Conservation (phyloP, 306 rosid genomes). For the Calophaca sinica region DNA sequence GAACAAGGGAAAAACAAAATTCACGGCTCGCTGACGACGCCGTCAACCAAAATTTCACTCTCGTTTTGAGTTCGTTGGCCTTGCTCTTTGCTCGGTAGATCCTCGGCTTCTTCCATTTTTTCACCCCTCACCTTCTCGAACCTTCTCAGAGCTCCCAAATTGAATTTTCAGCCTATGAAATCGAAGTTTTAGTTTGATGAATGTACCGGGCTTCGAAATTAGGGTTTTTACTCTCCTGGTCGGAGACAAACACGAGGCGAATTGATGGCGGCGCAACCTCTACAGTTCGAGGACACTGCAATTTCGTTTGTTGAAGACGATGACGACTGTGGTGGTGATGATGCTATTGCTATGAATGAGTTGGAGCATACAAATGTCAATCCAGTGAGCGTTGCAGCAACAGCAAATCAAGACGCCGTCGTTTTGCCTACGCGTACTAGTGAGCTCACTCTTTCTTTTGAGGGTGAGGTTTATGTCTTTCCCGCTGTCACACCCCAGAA, state of each 20-base stretch:
- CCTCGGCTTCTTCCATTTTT: constrained; percentile 46
- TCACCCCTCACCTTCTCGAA: constrained; percentile 46
- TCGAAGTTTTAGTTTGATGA: constrained; percentile 39
- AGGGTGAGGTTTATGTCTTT: constrained; percentile 96
- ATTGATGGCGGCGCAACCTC: constrained; percentile 77
- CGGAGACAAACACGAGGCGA: not conserved
- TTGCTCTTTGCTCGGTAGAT: constrained; percentile 23
- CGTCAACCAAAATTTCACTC: constrained; percentile 39
- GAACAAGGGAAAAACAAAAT: not conserved
- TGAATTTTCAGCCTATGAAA: constrained; percentile 34
- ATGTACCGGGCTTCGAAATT: constrained; percentile 53
- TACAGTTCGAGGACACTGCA: constrained; percentile 61
- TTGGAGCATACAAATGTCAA: constrained; percentile 56
- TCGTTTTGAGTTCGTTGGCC: constrained; percentile 51
- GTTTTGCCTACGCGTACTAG: constrained; percentile 72
- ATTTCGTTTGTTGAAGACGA: constrained; percentile 58
- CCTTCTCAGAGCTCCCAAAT: constrained; percentile 43
- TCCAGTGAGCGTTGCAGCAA: constrained; percentile 53
- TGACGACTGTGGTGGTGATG: constrained; percentile 51
- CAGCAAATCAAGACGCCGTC: constrained; percentile 54
- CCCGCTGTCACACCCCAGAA: constrained; percentile 88
- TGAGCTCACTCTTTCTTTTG: constrained; percentile 96
- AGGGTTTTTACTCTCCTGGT: constrained; percentile 57
- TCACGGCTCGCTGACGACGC: constrained; percentile 45
- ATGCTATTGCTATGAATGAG: constrained; percentile 71